A percentile compares a stretch with the other conserved stretches of the same genome.
phyloP scores from a whole-genome alignment of 441 rosid genomes.

The Adansonia rubrostipa region DNA sequence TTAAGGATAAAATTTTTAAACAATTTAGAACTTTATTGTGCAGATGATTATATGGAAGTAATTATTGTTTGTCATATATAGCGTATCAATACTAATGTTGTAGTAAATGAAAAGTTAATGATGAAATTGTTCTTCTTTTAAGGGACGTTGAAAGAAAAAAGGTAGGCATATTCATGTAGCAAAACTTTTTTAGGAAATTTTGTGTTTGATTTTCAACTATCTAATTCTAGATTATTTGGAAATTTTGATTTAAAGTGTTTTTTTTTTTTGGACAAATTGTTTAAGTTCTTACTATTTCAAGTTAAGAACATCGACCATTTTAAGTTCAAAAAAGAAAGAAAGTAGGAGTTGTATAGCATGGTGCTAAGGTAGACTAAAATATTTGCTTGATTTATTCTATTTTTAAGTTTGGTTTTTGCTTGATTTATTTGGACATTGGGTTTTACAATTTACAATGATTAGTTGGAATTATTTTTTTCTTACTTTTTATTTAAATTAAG shows the following conservation, averaged over 20 bases:
- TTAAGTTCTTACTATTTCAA: constrained; percentile 42
- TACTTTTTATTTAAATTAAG: too few species aligned
- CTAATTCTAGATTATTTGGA: constrained; percentile 23
- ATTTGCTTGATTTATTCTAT: not conserved
- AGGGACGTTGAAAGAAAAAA: not conserved
- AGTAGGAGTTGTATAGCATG: constrained; percentile 48
- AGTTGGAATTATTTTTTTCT: too few species aligned
- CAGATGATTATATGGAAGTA: too few species aligned
- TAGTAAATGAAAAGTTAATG: constrained; percentile 14
- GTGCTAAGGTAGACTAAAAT: constrained; percentile 54
- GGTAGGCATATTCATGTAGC: not conserved
- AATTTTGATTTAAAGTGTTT: constrained; percentile 14
- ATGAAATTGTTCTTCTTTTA: not conserved
- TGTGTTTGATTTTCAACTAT: constrained; percentile 10
- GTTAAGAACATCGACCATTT: constrained; percentile 63
- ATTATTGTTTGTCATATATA: not conserved
- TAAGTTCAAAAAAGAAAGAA: constrained; percentile 66
- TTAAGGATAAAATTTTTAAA: not conserved
- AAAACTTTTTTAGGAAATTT: not conserved
- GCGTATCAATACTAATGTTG: not conserved
- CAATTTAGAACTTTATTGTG: too few species aligned
- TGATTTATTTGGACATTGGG: too few species aligned
- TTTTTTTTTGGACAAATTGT: constrained; percentile 12
- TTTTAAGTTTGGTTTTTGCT: too few species aligned
- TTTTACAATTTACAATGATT: too few species aligned